Conservation (phyloP, 176 grass and related monocot species). For the Hordeum vulgare region DNA sequence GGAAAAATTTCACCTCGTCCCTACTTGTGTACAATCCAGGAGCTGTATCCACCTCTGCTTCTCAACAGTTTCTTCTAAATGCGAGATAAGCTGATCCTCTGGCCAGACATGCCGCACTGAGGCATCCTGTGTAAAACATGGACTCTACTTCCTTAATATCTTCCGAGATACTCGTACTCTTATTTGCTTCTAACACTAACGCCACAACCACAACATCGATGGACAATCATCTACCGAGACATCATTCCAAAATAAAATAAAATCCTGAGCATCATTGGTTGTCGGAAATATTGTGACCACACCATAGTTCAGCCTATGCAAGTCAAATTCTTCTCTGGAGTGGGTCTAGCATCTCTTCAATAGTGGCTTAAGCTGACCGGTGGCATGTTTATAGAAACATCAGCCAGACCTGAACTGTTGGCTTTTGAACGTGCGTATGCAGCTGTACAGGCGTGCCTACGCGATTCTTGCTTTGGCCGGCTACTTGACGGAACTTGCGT, state of each 20-base stretch:
- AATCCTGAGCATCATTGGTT: neutral
- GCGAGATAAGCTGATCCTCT: neutral
- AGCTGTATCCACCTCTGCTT: neutral
- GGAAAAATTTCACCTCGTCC: neutral
- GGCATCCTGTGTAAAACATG: neutral
- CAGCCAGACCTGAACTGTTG: too few relatives aligned
- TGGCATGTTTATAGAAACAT: too few relatives aligned
- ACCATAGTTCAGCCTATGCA: neutral
- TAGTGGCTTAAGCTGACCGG: neutral
- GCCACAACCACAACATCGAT: neutral
- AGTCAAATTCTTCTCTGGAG: neutral
- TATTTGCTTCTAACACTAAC: neutral
- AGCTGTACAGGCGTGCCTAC: too few relatives aligned
- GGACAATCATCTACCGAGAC: neutral
- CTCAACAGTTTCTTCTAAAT: neutral
- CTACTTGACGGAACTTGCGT: too few relatives aligned
- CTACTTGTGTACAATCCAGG: neutral
- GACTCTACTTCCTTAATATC: neutral
- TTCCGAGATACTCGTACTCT: neutral
- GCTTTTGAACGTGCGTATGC: too few relatives aligned
- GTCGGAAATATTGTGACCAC: neutral
- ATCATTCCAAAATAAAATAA: too few relatives aligned
- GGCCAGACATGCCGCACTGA: neutral
- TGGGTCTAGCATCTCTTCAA: neutral
- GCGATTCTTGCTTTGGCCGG: too few relatives aligned